Evolutionary conservation across 1,139 yeast species (phyloP).

Genomic region (Blastobotrys persicus): DNA sequence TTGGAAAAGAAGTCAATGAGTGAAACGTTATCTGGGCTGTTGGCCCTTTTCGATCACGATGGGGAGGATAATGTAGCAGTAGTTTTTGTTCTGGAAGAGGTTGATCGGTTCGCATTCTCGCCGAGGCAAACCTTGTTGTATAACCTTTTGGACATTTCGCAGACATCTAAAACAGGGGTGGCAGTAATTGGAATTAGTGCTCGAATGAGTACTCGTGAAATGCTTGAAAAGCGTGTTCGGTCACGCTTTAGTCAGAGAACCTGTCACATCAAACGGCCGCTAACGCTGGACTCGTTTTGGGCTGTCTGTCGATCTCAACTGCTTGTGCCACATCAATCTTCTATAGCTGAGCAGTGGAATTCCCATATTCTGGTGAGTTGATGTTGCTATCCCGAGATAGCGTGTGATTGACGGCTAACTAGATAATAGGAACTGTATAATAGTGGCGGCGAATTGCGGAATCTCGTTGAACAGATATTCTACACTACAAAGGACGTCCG

Average conservation of each 20-base stretch:
- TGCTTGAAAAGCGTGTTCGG: constrained; percentile 85
- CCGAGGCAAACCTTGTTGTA: constrained; percentile 80
- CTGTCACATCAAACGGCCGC: constrained; percentile 56
- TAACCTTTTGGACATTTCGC: constrained; percentile 82
- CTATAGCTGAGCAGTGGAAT: constrained; percentile 48
- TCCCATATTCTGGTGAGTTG: constrained; percentile 38
- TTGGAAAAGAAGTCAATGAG: constrained; percentile 50
- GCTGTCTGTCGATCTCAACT: constrained; percentile 34
- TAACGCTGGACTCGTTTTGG: constrained; percentile 37
- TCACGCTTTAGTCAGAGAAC: constrained; percentile 84
- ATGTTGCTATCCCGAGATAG: background rate
- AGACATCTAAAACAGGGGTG: constrained; percentile 65
- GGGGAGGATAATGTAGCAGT: constrained; percentile 50
- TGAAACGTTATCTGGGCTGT: constrained; percentile 52
- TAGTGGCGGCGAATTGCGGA: constrained; percentile 36
- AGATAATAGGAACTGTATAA: constrained; percentile 28
- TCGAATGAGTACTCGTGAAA: constrained; percentile 71
- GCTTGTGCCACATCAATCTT: constrained; percentile 24
- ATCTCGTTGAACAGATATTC: constrained; percentile 47
- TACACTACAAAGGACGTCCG: constrained; percentile 60
- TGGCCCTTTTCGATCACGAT: constrained; percentile 41
- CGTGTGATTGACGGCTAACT: background rate
- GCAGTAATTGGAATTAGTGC: constrained; percentile 81
- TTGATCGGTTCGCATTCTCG: constrained; percentile 64
- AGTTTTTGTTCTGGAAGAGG: constrained; percentile 77